These are phyloP conservation scores for Sporobolomyces roseus DNA, from an alignment of 768 basidiomycete genomes.

Conservation along the genomic window DNA sequence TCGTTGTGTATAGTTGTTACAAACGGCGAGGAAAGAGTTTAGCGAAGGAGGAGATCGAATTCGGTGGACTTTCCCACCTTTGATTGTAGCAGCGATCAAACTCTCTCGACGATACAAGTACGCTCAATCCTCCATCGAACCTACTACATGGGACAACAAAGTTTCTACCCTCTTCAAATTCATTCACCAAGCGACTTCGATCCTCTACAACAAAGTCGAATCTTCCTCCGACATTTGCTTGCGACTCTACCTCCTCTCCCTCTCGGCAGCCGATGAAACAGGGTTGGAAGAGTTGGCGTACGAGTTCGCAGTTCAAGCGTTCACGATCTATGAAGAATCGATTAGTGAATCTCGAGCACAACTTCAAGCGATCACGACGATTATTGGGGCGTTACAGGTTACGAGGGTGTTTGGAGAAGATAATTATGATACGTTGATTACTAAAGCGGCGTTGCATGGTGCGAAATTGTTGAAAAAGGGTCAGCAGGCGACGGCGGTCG, in stretches of 20 bases:
- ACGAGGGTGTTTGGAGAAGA: slow-evolving; percentile 88
- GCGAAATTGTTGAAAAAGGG: slow-evolving; percentile 96
- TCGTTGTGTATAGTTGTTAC: slow-evolving; percentile 62
- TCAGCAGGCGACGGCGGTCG: slow-evolving; percentile 91
- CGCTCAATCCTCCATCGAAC: slow-evolving; percentile 3
- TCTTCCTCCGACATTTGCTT: slow-evolving; percentile 81
- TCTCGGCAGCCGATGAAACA: slow-evolving; percentile 90
- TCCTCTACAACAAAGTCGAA: slow-evolving; percentile 88
- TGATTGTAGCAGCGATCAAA: slow-evolving; percentile 89
- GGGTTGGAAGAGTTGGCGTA: slow-evolving; percentile 94
- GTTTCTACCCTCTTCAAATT: slow-evolving; percentile 89
- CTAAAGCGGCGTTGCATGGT: slow-evolving; percentile 96
- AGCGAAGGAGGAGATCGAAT: slow-evolving; percentile 83
- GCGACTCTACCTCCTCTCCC: slow-evolving; percentile 88
- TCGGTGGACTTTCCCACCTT: slow-evolving; percentile 91
- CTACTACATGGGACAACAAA: slow-evolving; percentile 72
- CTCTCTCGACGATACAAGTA: slow-evolving; percentile 72
- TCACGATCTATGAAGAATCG: slow-evolving; percentile 94
- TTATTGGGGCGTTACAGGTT: slow-evolving; percentile 84
- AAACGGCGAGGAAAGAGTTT: slow-evolving; percentile 84
- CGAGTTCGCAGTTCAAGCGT: slow-evolving; percentile 92
- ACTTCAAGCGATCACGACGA: slow-evolving; percentile 90
- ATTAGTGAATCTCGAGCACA: slow-evolving; percentile 95
- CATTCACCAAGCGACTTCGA: slow-evolving; percentile 82
- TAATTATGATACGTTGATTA: slow-evolving; percentile 95